Base-by-base conservation (phyloP, 2,329 filamentous ascomycete species). In the Penicillium paneum region DNA sequence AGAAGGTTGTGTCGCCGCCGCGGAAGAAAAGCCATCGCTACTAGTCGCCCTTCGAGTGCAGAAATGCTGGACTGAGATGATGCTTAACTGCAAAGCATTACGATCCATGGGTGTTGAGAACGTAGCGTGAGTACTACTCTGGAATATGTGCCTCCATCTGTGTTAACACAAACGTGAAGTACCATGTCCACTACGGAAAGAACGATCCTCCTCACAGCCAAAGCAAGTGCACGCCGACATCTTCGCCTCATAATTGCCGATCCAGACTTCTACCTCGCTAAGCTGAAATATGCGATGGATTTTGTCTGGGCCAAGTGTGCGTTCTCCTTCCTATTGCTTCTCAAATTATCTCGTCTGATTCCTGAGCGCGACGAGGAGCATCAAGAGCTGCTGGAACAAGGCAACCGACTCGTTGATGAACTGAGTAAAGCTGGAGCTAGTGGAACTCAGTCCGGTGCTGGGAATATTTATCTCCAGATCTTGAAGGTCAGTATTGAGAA, bases 261-360 rank as follows among this genome's bases (percentile, higher is more conserved):
- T 43, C 72, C 76, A 41, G 66, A 73, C 13, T 63, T 70, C 2
- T 83, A 83, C 59, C 74, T 83, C 8, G 74, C 71, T 13, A 79
- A 78, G 15, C 75, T 83, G 32, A 76, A 74, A 29, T 83, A 78
- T 58, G 79, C 80, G 0, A 81, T 82, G 75, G 80, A 83, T 51
- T 83, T 83, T 55, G 80, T 83, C 19, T 83, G 81, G 80, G 81
- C 80, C 0, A 83, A 83, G 63, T 80, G 79, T 47, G 79, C 80
- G 0, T 83, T 83, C 56, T 82, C 79, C n/a, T 79, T 83, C 41
- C 67, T 83, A 2, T 70, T 84, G 1, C 74, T 83, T 1, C 74
- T 83, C 2, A 81, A 81, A 53, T 70, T 83, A 3, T 76, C 79
- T 0, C 74, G 79, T 0, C 71, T 83, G 1, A 67, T 83, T 0